Evolutionary conservation across 441 rosid species (phyloP), one percentile per base, ranked within the genome.

Genomic region (Rhodomyrtus psidioides): DNA sequence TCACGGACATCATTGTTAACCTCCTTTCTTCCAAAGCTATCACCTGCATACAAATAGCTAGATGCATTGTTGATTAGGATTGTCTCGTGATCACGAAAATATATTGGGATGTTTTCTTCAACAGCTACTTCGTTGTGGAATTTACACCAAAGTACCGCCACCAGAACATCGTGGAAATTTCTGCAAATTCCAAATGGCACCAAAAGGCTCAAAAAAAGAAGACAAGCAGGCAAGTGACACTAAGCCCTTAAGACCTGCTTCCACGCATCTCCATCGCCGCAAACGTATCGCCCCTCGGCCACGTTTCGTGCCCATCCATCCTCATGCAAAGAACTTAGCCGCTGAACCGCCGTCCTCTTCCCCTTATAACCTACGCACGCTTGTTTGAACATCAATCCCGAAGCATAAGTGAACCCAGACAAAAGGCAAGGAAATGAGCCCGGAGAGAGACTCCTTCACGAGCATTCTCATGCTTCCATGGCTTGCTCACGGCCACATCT

Each of bases 401-500:
- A 39, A 70, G 34, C 79, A 21, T 6, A 39, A 70, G 49, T 39
- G 49, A 39, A 70, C 79, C 79, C 42, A 3, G 79, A 39, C 23
- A 70, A 10, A 13, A 13, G 55, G 44, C 26, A 28, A 82, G 44
- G 30, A 28, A 28, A 53, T 82, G 76, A 82, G 27, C 57, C 55
- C 12, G 82, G 81, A 51, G 9, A 70, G 65, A 74, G 17, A 70
- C 30, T 62, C 70, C 53, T 84, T 57, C 53, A 86, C 53, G 6
- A 85, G 87, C 14, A 65, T 89, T 49, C 46, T 91, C 59, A 91
- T 91, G 91, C 85, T 92, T 6, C 92, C 92, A 85, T 91, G 93
- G 93, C 83, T 92, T 39, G 93, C 91, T 51, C 90, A 92, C 58
- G 92, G 93, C 28, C 92, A 90, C 84, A 87, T 87, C 21, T 87